Percentiles rank a stretch among this genome's conserved stretches.
phyloP scores from a whole-genome alignment of 2,329 filamentous ascomycete species.

The Pyrenophora graminea region DNA sequence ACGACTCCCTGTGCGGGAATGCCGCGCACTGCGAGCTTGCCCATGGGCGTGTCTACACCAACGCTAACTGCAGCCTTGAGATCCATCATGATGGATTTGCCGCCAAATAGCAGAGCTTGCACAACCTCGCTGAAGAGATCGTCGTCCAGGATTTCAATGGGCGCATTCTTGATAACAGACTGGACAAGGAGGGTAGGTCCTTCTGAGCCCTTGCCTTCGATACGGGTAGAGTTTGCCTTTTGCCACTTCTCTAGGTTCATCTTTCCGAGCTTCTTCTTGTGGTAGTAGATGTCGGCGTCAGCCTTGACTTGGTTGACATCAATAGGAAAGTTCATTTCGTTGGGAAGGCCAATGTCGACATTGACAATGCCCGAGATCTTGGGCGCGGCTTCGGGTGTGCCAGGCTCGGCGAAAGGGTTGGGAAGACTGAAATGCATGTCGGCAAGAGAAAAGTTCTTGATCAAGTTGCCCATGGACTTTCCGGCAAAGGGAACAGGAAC shows the following conservation, averaged over 20 bases:
- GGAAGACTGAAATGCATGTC: slow-evolving; percentile 87
- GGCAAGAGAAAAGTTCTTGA: slow-evolving; percentile 84
- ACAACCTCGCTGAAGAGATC: slow-evolving; percentile 80
- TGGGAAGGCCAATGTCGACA: slow-evolving; percentile 76
- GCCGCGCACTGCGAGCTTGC: slow-evolving; percentile 76
- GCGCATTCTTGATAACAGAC: slow-evolving; percentile 76
- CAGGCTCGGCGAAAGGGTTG: slow-evolving; percentile 75
- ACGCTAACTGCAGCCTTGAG: slow-evolving; percentile 83
- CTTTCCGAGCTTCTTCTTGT: slow-evolving; percentile 75
- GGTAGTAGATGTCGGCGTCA: slow-evolving; percentile 78
- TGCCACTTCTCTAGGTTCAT: slow-evolving; percentile 84
- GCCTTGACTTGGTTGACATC: slow-evolving; percentile 78
- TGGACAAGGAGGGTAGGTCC: slow-evolving; percentile 71
- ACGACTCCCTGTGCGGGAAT: slow-evolving; percentile 84
- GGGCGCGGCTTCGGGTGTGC: slow-evolving; percentile 72
- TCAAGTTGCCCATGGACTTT: slow-evolving; percentile 76
- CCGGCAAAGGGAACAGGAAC: slow-evolving; percentile 85
- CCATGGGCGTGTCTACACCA: slow-evolving; percentile 78
- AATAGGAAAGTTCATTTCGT: slow-evolving; percentile 84
- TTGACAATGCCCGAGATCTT: slow-evolving; percentile 81
- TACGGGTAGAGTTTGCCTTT: slow-evolving; percentile 75
- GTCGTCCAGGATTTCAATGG: slow-evolving; percentile 79
- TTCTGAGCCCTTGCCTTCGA: slow-evolving; percentile 61
- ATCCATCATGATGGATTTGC: slow-evolving; percentile 68
- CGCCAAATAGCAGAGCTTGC: slow-evolving; percentile 77